Percentiles rank a stretch among this genome's conserved stretches.
These are phyloP conservation scores for Rhododendron griersonianum DNA, from an alignment of 148 eudicot species.

Conservation along the genomic window DNA sequence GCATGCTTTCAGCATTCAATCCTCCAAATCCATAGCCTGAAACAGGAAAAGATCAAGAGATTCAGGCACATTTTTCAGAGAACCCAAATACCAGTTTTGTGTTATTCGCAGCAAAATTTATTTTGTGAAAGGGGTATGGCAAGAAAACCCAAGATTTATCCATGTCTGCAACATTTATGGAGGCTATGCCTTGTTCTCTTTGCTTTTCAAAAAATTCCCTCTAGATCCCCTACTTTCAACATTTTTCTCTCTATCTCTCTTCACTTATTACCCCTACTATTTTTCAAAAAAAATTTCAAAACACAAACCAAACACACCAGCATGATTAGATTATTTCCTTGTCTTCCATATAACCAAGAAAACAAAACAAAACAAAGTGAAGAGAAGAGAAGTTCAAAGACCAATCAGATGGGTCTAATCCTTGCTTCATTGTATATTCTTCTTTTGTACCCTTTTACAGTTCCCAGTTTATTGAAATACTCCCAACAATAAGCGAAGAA, in stretches of 20 bases:
- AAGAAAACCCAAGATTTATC: neutral
- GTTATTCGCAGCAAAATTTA: neutral
- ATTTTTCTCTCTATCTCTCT: too few species aligned
- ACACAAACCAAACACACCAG: too few species aligned
- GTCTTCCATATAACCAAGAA: neutral
- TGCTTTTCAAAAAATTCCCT: too few species aligned
- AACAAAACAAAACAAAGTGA: neutral
- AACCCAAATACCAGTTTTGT: neutral
- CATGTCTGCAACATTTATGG: constrained; percentile 16
- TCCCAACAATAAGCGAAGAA: neutral
- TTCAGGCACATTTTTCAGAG: neutral
- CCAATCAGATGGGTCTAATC: constrained; percentile 9
- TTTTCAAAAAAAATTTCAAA: too few species aligned
- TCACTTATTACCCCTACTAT: too few species aligned
- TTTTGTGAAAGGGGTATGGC: neutral
- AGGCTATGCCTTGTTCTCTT: neutral
- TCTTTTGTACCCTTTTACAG: neutral
- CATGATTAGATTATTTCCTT: neutral
- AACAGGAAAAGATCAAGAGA: neutral
- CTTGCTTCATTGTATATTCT: constrained; percentile 3
- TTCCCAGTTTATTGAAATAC: neutral
- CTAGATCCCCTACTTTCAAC: too few species aligned
- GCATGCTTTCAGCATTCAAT: constrained; percentile 32
- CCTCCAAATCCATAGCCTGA: constrained; percentile 52
- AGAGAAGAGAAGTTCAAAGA: neutral